Evolutionary conservation across 2,329 filamentous ascomycete genomes (phyloP).

Genomic region (Monosporascus sp.): DNA sequence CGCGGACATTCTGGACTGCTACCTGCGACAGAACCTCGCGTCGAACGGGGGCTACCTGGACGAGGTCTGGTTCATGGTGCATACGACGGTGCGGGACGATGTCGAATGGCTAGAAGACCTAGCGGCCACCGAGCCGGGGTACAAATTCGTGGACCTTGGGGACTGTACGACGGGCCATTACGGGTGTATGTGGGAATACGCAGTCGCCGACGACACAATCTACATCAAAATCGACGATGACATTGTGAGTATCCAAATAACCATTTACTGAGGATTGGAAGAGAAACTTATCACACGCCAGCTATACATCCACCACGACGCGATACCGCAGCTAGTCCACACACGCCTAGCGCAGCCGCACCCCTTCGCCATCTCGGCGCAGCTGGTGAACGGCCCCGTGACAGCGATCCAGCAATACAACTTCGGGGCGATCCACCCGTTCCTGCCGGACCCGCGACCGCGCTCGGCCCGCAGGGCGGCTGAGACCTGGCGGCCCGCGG

Average conservation of each 20-base stretch:
- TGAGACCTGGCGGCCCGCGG: slow-evolving; percentile 34
- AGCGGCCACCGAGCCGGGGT: slow-evolving; percentile 27
- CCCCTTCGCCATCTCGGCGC: slow-evolving; percentile 46
- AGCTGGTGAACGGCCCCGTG: slow-evolving; percentile 50
- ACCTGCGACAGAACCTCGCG: slow-evolving; percentile 36
- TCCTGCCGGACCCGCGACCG: slow-evolving; percentile 41
- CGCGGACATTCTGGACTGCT: slow-evolving; percentile 42
- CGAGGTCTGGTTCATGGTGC: slow-evolving; percentile 37
- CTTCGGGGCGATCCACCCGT: slow-evolving; percentile 44
- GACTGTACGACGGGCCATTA: slow-evolving; percentile 26
- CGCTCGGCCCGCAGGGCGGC: slow-evolving; percentile 16
- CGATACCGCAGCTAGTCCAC: slow-evolving; percentile 48
- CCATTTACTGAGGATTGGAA: not conserved
- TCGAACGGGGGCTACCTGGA: slow-evolving; percentile 39
- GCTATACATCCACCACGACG: slow-evolving; percentile 26
- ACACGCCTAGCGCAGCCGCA: slow-evolving; percentile 46
- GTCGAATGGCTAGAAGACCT: slow-evolving; percentile 33
- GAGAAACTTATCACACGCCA: not conserved
- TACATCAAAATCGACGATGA: slow-evolving; percentile 42
- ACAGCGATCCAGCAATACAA: slow-evolving; percentile 50
- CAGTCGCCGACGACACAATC: slow-evolving; percentile 29
- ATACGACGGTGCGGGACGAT: slow-evolving; percentile 33
- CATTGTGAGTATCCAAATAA: slow-evolving; percentile 25
- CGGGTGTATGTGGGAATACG: slow-evolving; percentile 31
- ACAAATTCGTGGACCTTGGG: slow-evolving; percentile 30